Evolutionary conservation across 805 yeast genomes (phyloP).

Genomic region (Tetrapisispora taiwanensis): DNA sequence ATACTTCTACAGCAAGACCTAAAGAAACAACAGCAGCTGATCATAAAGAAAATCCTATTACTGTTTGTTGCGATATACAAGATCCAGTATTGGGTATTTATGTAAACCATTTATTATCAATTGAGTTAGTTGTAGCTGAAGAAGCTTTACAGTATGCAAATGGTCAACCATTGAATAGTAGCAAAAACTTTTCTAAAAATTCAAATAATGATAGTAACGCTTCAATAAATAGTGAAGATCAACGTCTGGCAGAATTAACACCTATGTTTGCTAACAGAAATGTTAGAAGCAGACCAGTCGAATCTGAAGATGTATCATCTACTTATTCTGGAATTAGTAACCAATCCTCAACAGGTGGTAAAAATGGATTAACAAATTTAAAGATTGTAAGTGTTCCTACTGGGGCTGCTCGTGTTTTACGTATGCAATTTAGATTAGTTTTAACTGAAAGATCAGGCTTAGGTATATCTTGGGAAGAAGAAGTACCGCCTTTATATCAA

Average conservation of each 20-base stretch:
- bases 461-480: constrained; percentile 98
- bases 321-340: constrained; percentile 6
- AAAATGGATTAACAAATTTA: constrained; percentile 2
- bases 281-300: constrained; percentile 13
- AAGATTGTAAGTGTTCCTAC: constrained; percentile 61
- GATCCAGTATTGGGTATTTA: constrained; percentile 73
- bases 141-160: constrained; percentile 46
- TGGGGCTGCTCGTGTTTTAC: constrained; percentile 85
- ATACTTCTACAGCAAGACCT: constrained; percentile 33
- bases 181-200: constrained; percentile 4
- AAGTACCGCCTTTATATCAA: constrained; percentile 93
- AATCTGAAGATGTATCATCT: constrained; percentile 16
- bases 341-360: not conserved
- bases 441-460: constrained; percentile 87
- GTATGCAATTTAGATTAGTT: constrained; percentile 86
- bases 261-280: constrained; percentile 34
- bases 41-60: constrained; percentile 26
- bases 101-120: constrained; percentile 65
- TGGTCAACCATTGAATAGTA: constrained; percentile 18
- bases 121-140: constrained; percentile 92
- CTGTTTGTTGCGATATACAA: constrained; percentile 67
- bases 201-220: not conserved
- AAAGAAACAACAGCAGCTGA: constrained; percentile 5
- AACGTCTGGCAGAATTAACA: constrained; percentile 35
- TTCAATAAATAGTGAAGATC: constrained; percentile 20